These are phyloP conservation scores for Leptodontidium sp. DNA, from an alignment of 2,329 filamentous ascomycete species.

Conservation along the genomic window DNA sequence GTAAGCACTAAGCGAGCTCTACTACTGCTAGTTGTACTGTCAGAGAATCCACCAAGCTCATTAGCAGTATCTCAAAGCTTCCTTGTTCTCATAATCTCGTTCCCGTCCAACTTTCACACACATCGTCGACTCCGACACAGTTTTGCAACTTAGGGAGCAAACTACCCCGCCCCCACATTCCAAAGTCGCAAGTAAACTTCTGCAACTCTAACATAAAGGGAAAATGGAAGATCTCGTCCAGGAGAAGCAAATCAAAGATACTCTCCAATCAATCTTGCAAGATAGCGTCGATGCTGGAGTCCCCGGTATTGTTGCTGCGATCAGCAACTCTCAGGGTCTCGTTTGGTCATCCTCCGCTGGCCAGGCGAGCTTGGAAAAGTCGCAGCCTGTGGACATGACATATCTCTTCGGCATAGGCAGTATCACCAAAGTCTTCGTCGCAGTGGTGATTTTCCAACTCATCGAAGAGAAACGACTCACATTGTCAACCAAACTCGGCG, in stretches of 20 bases:
- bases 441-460: slow-evolving; percentile 30
- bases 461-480: slow-evolving; percentile 28
- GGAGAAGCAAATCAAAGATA: background rate
- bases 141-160: too few species aligned
- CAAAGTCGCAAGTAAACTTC: too few species aligned
- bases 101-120: too few species aligned
- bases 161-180: too few species aligned
- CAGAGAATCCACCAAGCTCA: too few species aligned
- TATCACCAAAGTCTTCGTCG: slow-evolving; percentile 35
- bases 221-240: background rate
- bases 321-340: slow-evolving; percentile 27
- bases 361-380: background rate
- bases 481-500: slow-evolving; percentile 16
- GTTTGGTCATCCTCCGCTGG: slow-evolving; percentile 27
- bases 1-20: too few species aligned
- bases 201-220: too few species aligned
- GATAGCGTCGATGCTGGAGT: slow-evolving; percentile 19
- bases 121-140: too few species aligned
- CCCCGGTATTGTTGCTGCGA: slow-evolving; percentile 29
- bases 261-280: slow-evolving; percentile 20
- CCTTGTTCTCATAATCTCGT: too few species aligned
- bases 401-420: slow-evolving; percentile 34
- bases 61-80: too few species aligned
- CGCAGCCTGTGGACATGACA: background rate
- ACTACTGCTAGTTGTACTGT: too few species aligned